phyloP scores from a whole-genome alignment of 2,329 filamentous ascomycete genomes.

The Aureobasidium sp. region DNA sequence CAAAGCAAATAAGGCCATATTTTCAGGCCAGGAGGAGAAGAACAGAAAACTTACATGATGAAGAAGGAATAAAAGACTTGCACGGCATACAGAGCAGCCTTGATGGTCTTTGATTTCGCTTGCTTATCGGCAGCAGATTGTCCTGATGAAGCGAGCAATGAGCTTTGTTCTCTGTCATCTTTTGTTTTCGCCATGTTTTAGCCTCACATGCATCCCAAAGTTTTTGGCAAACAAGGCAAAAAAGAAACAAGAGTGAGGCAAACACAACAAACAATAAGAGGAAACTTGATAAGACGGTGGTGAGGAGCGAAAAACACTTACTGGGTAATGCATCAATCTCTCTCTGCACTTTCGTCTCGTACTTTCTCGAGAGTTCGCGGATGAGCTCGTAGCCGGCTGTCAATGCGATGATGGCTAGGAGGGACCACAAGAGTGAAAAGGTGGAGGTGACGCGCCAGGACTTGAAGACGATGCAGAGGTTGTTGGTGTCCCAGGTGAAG shows the following conservation, averaged over 20 bases:
- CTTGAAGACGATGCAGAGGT: constrained; percentile 93
- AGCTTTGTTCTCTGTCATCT: constrained; percentile 48
- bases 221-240: too few relatives aligned
- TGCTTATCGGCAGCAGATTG: constrained; percentile 57
- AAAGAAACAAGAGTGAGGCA: neutral
- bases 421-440: constrained; percentile 68
- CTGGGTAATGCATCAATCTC: constrained; percentile 38
- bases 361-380: constrained; percentile 67
- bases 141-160: constrained; percentile 72
- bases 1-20: too few relatives aligned
- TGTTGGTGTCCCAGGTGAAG: constrained; percentile 89
- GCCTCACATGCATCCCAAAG: neutral
- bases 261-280: neutral
- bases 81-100: constrained; percentile 76
- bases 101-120: constrained; percentile 66
- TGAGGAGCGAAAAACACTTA: constrained; percentile 25
- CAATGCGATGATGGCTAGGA: constrained; percentile 73
- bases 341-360: constrained; percentile 54
- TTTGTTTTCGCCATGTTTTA: neutral
- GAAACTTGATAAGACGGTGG: neutral
- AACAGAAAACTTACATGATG: constrained; percentile 72
- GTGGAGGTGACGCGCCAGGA: constrained; percentile 80
- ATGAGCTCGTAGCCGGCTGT: constrained; percentile 91
- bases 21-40: too few relatives aligned
- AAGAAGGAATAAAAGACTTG: constrained; percentile 99